Percentiles rank a stretch among this genome's conserved stretches.
Evolutionary conservation across 2,329 filamentous ascomycete species (phyloP).

Genomic region (Fusarium acutatum): DNA sequence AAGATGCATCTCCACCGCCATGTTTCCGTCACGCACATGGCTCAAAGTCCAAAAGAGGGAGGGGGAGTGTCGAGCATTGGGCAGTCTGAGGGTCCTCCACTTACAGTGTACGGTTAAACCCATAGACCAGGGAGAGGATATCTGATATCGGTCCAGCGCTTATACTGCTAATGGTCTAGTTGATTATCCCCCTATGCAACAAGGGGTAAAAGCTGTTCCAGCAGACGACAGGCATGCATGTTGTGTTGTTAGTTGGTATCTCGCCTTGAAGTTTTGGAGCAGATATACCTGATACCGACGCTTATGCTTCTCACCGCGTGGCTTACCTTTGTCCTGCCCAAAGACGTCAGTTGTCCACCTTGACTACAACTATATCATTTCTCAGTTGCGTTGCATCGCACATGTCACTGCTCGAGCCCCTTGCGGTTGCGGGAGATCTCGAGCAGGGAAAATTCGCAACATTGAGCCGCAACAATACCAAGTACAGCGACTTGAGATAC

Average conservation of each 20-base stretch:
- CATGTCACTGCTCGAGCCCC: constrained; percentile 12
- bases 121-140: not conserved
- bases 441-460: not conserved
- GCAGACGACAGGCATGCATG: not conserved
- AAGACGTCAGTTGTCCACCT: constrained; percentile 13
- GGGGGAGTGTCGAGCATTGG: constrained; percentile 10
- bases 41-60: not conserved
- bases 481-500: constrained; percentile 4
- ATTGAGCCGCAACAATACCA: constrained; percentile 13
- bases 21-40: constrained; percentile 18
- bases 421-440: constrained; percentile 12
- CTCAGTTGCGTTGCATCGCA: not conserved
- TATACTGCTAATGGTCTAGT: not conserved
- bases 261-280: not conserved
- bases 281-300: not conserved
- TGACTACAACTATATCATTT: not conserved
- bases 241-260: not conserved
- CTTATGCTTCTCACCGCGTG: not conserved
- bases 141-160: not conserved
- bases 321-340: not conserved
- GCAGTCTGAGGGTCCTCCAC: not conserved
- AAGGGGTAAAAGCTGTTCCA: not conserved
- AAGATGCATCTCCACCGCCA: constrained; percentile 13
- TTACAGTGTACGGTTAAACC: not conserved
- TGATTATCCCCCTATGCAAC: not conserved